Evolutionary conservation across 1,284 basidiomycete species (phyloP).

Genomic region (Apiotrichum gracile): DNA sequence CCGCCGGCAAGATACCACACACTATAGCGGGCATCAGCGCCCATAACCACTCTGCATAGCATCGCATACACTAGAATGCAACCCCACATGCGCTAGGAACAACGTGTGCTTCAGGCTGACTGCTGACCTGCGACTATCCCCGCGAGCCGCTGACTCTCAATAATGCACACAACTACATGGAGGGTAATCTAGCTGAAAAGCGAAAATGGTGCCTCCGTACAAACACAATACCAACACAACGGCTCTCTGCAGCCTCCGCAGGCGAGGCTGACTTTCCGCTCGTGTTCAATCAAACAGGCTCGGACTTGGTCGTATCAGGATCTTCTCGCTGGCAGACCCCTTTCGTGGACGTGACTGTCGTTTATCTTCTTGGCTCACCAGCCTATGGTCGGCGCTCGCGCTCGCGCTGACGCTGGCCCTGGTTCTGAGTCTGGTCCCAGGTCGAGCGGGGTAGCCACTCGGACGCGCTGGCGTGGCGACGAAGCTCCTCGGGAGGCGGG

Average conservation of each 20-base stretch:
- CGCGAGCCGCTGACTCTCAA: too few species aligned
- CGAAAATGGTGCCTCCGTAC: too few species aligned
- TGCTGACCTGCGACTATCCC: too few species aligned
- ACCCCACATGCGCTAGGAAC: background rate
- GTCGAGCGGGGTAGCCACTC: constrained; percentile 12
- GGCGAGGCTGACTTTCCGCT: too few species aligned
- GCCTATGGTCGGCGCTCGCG: too few species aligned
- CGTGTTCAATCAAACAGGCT: too few species aligned
- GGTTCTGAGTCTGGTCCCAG: background rate
- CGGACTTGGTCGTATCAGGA: too few species aligned
- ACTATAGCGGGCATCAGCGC: background rate
- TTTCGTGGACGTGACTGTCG: too few species aligned
- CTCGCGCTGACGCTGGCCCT: background rate
- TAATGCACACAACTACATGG: constrained; percentile 14
- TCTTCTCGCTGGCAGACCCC: too few species aligned
- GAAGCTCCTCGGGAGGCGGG: constrained; percentile 34
- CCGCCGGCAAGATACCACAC: background rate
- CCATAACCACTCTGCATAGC: constrained; percentile 11
- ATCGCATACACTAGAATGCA: background rate
- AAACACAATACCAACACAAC: background rate
- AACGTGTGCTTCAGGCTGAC: too few species aligned
- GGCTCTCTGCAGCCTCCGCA: background rate
- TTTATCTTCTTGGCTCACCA: too few species aligned
- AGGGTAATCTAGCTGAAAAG: constrained; percentile 6
- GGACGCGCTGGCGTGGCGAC: constrained; percentile 9